Evolutionary conservation across 768 basidiomycete genomes (phyloP), one percentile per base, ranked within the genome.

Genomic region (Phlegmacium glaucopus): DNA sequence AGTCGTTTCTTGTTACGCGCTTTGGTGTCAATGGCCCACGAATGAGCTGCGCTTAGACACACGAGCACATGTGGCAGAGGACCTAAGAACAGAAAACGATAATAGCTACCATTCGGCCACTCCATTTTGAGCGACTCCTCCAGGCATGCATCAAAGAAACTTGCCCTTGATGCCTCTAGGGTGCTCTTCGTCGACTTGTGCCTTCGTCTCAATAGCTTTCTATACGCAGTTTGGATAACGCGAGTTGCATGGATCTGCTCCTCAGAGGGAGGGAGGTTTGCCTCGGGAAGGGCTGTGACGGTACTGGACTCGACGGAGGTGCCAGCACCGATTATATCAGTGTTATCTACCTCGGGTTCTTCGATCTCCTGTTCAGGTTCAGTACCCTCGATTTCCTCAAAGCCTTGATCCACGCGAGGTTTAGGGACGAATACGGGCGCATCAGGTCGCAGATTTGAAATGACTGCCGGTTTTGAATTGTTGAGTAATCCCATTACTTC

Each of bases 1-100:
- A 52, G 50, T 8, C 59, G 52, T 35, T 56, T 50, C 45, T 56
- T 61, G 35, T 55, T 55, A n/a, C 51, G 55, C 12, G 35, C 29
- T 35, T 54, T 57, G 10, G 38, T 54, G 9, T 53, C 47, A 25
- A 54, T 49, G 8, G 39, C 50, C 45, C 47, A 53, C 2, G 47
- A 35, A 18, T 55, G 39, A 6, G 50, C 58, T 4, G 50, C 41
- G 18, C 52, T 49, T 28, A 61, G 55, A 42, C 57, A 55, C 8
- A 49, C 50, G 17, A 57, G 42, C 7, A 57, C 48, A 40, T 61
- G 60, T 16, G 60, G 54, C 12, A 61, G 45, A 25, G 58, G 58
- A 6, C 60, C 60, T 2, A 59, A 45, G 40, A 57, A 61, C 27
- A 61, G 30, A 30, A 49, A 48, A 12, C 50, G 54, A 35, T 61